Conservation (phyloP, 2,329 filamentous ascomycete species). For the Monilinia vaccinii-corymbosi region DNA sequence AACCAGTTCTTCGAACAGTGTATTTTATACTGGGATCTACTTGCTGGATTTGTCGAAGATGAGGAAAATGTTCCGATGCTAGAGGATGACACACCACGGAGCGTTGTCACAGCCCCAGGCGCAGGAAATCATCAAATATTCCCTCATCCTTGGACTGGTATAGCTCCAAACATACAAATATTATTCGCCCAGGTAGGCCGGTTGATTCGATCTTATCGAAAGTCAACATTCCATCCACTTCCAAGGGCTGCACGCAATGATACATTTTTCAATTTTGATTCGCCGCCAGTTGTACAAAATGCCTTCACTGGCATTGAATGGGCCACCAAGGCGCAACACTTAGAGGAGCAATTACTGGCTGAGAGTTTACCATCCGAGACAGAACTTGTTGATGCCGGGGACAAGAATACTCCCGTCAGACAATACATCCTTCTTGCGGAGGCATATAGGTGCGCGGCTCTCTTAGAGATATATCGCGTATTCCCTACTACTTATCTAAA, state of each 20-base stretch:
- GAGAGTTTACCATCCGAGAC: slow-evolving; percentile 19
- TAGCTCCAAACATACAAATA: slow-evolving; percentile 22
- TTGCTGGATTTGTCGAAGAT: slow-evolving; percentile 26
- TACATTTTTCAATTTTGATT: background rate
- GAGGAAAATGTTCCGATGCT: slow-evolving; percentile 14
- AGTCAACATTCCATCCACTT: slow-evolving; percentile 4
- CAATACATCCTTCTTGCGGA: slow-evolving; percentile 27
- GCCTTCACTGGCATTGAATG: slow-evolving; percentile 16
- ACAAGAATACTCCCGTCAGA: slow-evolving; percentile 25
- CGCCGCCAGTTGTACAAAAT: slow-evolving; percentile 9
- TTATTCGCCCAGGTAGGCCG: slow-evolving; percentile 25
- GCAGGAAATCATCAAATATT: slow-evolving; percentile 19
- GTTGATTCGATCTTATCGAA: slow-evolving; percentile 23
- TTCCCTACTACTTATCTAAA: slow-evolving; percentile 21
- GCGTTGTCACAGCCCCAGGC: background rate
- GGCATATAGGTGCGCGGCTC: slow-evolving; percentile 22
- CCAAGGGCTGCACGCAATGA: background rate
- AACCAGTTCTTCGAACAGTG: slow-evolving; percentile 28
- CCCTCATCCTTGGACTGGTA: slow-evolving; percentile 27
- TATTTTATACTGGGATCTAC: slow-evolving; percentile 28
- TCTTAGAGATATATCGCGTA: slow-evolving; percentile 24
- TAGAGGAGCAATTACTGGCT: slow-evolving; percentile 24
- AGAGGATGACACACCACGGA: background rate
- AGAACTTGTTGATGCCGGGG: slow-evolving; percentile 24
- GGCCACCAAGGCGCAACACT: slow-evolving; percentile 15